Conservation (phyloP, 2,329 filamentous ascomycete species). For the Aureobasidium sp. region DNA sequence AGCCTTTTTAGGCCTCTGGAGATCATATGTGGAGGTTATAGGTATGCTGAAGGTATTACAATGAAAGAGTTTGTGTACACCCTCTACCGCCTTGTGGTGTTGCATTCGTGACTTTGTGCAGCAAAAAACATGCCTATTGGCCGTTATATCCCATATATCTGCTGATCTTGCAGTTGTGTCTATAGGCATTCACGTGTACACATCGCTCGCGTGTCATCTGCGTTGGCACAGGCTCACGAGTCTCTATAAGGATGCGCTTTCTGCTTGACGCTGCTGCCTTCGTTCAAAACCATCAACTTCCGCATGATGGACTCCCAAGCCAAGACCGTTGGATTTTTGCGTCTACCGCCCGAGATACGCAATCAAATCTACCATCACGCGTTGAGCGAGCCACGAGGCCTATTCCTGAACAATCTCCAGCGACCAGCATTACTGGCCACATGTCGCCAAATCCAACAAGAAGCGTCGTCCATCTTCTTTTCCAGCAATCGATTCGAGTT, state of each 20-base stretch:
- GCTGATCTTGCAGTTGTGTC: not conserved
- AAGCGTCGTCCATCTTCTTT: not conserved
- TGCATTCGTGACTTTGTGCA: not conserved
- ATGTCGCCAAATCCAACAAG: not conserved
- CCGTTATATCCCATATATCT: not conserved
- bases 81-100: not conserved
- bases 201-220: not conserved
- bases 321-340: not conserved
- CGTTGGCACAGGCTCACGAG: not conserved
- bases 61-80: conserved; percentile 13
- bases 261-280: not conserved
- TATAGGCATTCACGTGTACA: not conserved
- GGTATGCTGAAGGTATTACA: conserved; percentile 9
- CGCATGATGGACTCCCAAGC: not conserved
- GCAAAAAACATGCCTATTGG: not conserved
- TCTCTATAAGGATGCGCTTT: not conserved
- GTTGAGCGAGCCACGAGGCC: not conserved
- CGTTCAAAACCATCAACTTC: not conserved
- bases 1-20: not conserved
- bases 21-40: not conserved
- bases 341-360: not conserved
- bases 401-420: not conserved
- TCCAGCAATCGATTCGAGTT: not conserved
- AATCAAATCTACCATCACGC: not conserved
- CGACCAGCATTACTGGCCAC: not conserved